These are phyloP conservation scores for Flaveria trinervia DNA, from an alignment of 129 eudicot species.

Conservation along the genomic window DNA sequence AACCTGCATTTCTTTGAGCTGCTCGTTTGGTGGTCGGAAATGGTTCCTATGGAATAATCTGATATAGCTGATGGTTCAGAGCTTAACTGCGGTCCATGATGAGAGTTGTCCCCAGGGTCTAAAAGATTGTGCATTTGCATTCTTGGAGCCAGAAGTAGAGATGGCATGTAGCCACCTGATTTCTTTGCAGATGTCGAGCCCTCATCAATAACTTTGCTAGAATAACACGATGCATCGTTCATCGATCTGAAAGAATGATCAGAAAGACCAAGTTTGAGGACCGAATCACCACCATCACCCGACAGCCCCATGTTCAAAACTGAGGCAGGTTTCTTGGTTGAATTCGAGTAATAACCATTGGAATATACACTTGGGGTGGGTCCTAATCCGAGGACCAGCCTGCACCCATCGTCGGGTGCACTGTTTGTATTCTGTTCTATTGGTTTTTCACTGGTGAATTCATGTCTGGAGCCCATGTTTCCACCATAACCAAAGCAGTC, in stretches of 20 bases:
- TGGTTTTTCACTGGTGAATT: constrained; percentile 29
- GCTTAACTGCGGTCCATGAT: constrained; percentile 40
- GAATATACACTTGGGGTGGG: constrained; percentile 68
- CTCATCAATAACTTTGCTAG: constrained; percentile 58
- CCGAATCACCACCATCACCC: constrained; percentile 52
- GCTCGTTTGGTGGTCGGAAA: constrained; percentile 55
- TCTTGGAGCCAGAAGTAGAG: constrained; percentile 75
- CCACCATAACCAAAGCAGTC: constrained; percentile 82
- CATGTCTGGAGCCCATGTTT: constrained; percentile 35
- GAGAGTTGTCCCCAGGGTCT: constrained; percentile 39
- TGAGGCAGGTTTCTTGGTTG: constrained; percentile 37
- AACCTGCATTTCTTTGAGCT: constrained; percentile 65
- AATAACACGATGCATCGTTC: constrained; percentile 36
- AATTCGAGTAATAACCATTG: constrained; percentile 38
- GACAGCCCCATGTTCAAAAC: constrained; percentile 39
- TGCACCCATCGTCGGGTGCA: constrained; percentile 77
- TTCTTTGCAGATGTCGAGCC: constrained; percentile 93
- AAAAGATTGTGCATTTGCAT: constrained; percentile 40
- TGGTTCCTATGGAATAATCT: constrained; percentile 57
- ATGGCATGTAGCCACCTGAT: constrained; percentile 91
- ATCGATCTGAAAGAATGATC: constrained; percentile 42
- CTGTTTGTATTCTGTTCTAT: constrained; percentile 27
- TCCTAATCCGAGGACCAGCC: constrained; percentile 90
- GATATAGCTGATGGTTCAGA: constrained; percentile 75
- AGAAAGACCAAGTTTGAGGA: constrained; percentile 74